Evolutionary conservation across 495 filamentous ascomycete species (phyloP).

Genomic region (Podospora pseudocomata): DNA sequence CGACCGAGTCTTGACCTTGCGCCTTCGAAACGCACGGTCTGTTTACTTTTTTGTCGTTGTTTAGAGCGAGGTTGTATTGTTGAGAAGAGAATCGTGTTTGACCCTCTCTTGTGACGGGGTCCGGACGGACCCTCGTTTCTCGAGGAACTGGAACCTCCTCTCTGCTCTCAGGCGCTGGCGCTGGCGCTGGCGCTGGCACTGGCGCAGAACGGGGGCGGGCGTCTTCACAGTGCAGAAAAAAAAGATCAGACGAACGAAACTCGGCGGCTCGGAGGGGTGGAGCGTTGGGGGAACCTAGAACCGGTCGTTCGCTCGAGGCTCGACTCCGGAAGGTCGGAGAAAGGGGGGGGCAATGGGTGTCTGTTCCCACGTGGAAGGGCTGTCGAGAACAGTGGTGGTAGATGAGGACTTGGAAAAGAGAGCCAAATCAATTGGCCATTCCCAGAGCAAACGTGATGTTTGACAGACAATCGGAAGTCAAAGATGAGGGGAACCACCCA

Average conservation of each 20-base stretch:
- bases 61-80: not conserved
- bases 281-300: not conserved
- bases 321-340: not conserved
- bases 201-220: not conserved
- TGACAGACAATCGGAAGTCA: not conserved
- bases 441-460: not conserved
- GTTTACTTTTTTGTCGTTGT: not conserved
- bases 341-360: not conserved
- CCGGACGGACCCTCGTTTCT: not conserved
- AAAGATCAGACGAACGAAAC: not conserved
- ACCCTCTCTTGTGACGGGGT: not conserved
- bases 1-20: not conserved
- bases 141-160: not conserved
- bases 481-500: constrained; percentile 1
- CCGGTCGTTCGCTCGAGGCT: not conserved
- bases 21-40: not conserved
- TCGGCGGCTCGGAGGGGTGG: not conserved
- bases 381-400: not conserved
- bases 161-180: not conserved
- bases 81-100: not conserved
- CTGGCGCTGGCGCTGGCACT: not conserved
- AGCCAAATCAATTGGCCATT: not conserved
- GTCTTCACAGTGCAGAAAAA: not conserved
- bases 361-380: too few species aligned
- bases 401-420: not conserved